Base-by-base conservation (phyloP, 2,329 filamentous ascomycete species). In the Clarireedia hainanense region DNA sequence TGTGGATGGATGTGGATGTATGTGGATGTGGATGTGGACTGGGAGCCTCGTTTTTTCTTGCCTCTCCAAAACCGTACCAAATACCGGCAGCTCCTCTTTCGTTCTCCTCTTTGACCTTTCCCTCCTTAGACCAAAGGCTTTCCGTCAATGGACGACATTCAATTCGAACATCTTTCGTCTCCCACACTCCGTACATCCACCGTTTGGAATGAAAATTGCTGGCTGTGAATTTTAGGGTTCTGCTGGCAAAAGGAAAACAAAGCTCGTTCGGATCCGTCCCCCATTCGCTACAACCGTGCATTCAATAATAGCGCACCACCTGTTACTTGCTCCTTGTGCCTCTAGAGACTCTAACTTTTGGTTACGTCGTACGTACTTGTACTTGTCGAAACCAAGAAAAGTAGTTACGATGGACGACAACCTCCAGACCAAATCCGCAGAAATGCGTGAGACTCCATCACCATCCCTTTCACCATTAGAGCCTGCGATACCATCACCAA, bases 331-430 rank as follows among this genome's bases (percentile, higher is more conserved):
- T 48, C 37, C 46, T 50, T 27, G 52, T 55, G 50, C 52, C 46
- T 53, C 47, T 20, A 20, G 20, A 20, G 2, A 42, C 51, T 23
- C 23, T 20, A 53, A 30, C 51, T 30, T 53, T 53, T 53, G 48
- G 51, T 53, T 53, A 53, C 51, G 43, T 53, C 27, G 42, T 39
- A 48, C 51, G 42, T 39, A 48, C 51, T n/a, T n/a, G 42, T 39
- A 48, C 51, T n/a, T n/a, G 20, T 53, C 24, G 24, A 15, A 14
- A n/a, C 10, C 26, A 47, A 43, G 24, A 15, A 55, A 50, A 45
- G 49, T 50, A 55, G 52, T 26, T 24, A 55, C 52, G 39, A 55
- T 55, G 52, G 37, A 55, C 46, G 46, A 43, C 37, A 49, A 55
- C 42, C 9, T 43, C 43, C 26, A 49, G 17, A 36, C 37, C n/a